A percentile compares a stretch with the other conserved stretches of the same genome.
These are phyloP conservation scores for Fusarium burgessii DNA, from an alignment of 2,329 filamentous ascomycete genomes.

Conservation along the genomic window DNA sequence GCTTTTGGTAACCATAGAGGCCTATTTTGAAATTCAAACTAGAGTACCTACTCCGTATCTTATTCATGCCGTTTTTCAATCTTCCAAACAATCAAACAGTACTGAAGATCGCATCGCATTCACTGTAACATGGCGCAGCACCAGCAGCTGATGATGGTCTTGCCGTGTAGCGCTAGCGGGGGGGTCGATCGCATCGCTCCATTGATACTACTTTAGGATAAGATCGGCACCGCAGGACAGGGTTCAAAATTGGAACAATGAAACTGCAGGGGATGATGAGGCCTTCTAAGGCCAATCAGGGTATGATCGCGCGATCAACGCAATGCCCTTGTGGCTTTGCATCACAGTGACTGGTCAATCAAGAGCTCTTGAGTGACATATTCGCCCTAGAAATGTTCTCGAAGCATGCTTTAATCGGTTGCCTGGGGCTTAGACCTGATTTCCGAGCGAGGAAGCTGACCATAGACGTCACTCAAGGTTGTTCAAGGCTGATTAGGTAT, in stretches of 20 bases:
- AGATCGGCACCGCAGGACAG: neutral
- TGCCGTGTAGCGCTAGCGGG: neutral
- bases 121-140: neutral
- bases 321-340: neutral
- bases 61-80: neutral
- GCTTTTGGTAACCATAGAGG: neutral
- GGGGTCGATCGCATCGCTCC: conserved; percentile 2
- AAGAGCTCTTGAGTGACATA: neutral
- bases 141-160: neutral
- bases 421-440: neutral
- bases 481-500: too few relatives aligned
- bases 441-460: neutral
- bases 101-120: neutral
- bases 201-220: neutral
- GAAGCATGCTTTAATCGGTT: neutral
- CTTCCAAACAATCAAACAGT: neutral
- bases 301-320: neutral
- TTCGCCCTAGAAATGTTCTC: neutral
- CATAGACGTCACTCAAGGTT: neutral
- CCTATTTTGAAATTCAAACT: conserved; percentile 1
- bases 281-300: neutral
- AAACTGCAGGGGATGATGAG: neutral
- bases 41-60: neutral
- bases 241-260: neutral
- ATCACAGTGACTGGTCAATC: neutral